Evolutionary conservation across 225 moss, liverwort and hornwort genomes (phyloP).

Genomic region (Anthoceros angustus): DNA sequence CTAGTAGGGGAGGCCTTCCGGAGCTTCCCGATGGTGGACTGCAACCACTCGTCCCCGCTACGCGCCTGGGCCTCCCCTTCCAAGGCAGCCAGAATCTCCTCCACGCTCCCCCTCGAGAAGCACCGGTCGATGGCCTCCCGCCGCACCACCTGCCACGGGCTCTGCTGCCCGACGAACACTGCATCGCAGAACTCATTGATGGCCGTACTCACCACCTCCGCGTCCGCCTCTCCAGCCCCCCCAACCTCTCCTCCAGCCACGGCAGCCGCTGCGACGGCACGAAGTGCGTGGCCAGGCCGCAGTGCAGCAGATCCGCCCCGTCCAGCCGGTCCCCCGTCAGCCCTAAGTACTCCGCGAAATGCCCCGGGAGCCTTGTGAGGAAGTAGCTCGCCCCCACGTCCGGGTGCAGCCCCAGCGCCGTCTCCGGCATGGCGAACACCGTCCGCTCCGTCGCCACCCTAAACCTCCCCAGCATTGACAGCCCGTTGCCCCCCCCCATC

Average conservation of each 20-base stretch:
- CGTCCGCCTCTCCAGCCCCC: constrained; percentile 63
- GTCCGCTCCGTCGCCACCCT: constrained; percentile 84
- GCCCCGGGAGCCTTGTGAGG: constrained; percentile 78
- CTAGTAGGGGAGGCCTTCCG: constrained; percentile 62
- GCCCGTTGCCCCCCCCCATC: constrained; percentile 97
- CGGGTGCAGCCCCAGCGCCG: constrained; percentile 89
- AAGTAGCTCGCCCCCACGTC: constrained; percentile 93
- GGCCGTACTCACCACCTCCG: constrained; percentile 65
- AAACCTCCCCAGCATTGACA: constrained; percentile 86
- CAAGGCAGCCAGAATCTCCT: constrained; percentile 61
- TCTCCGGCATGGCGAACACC: constrained; percentile 97
- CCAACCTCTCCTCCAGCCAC: constrained; percentile 78
- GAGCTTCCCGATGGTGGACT: constrained; percentile 37
- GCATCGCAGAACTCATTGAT: constrained; percentile 96
- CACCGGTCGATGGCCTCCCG: constrained; percentile 59
- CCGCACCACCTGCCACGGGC: constrained; percentile 82
- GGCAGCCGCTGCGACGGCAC: constrained; percentile 84
- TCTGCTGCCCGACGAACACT: constrained; percentile 73
- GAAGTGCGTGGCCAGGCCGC: constrained; percentile 91
- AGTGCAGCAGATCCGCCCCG: constrained; percentile 89
- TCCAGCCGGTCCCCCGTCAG: constrained; percentile 80
- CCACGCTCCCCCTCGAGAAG: constrained; percentile 67
- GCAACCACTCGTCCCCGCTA: constrained; percentile 53
- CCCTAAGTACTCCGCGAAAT: constrained; percentile 86
- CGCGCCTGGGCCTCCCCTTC: constrained; percentile 25